A percentile compares a stretch with the other conserved stretches of the same genome.
Conservation (phyloP, 139 green algal genomes). For the Eudorina sp. region DNA sequence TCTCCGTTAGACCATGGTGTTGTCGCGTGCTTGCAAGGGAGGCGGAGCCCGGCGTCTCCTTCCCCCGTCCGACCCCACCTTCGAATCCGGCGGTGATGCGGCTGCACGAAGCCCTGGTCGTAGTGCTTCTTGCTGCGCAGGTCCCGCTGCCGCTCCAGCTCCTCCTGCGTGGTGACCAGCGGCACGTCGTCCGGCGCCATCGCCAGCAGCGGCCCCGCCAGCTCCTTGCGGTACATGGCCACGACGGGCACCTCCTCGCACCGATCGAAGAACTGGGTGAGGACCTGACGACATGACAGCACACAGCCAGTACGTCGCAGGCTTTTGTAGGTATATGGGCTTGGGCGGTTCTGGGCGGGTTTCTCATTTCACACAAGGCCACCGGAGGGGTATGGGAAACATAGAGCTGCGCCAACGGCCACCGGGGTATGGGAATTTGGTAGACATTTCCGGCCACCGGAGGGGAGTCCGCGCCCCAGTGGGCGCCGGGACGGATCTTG, state of each 20-base stretch:
- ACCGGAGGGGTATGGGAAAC: too few species aligned
- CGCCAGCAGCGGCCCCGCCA: constrained; percentile 81
- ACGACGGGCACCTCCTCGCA: constrained; percentile 66
- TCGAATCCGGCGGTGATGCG: constrained; percentile 69
- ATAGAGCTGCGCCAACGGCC: too few species aligned
- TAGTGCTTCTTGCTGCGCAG: constrained; percentile 29
- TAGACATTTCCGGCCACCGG: too few species aligned
- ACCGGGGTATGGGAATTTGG: too few species aligned
- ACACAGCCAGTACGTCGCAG: too few species aligned
- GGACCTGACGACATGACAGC: constrained; percentile 62
- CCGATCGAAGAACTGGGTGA: constrained; percentile 74
- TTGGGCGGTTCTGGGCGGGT: too few species aligned
- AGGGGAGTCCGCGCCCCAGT: too few species aligned
- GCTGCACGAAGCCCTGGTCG: constrained; percentile 51
- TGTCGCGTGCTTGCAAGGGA: too few species aligned
- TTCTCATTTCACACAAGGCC: too few species aligned
- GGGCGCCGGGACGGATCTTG: too few species aligned
- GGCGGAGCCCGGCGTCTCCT: not conserved
- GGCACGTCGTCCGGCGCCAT: constrained; percentile 71
- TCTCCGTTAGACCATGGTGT: too few species aligned
- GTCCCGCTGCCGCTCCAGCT: not conserved
- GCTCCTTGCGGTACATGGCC: constrained; percentile 80
- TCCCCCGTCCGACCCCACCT: constrained; percentile 41
- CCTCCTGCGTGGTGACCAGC: constrained; percentile 6
- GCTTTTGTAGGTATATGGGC: too few species aligned